Conservation (phyloP, 306 rosid genomes). For the Glycine latifolia region DNA sequence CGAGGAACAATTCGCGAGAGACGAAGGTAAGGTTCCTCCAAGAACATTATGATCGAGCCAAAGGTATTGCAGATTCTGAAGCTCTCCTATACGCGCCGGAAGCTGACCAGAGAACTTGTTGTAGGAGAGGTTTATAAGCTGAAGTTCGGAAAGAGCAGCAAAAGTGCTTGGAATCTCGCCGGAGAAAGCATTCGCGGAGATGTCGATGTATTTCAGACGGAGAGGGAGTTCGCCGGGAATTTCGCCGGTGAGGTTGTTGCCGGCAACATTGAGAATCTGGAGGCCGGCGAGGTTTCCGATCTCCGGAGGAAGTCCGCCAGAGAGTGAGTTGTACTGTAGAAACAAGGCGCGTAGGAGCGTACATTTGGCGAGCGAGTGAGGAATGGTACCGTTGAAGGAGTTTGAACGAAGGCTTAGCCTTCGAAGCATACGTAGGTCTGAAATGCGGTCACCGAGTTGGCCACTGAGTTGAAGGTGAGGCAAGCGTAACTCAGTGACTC, state of each 20-base stretch:
- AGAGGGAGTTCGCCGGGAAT: not conserved
- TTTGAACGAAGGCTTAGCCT: slow-evolving; percentile 30
- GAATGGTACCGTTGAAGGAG: slow-evolving; percentile 24
- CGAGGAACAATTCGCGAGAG: slow-evolving; percentile 10
- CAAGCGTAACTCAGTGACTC: slow-evolving; percentile 16
- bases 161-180: not conserved
- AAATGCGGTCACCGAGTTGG: slow-evolving; percentile 14
- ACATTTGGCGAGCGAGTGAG: slow-evolving; percentile 20
- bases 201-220: slow-evolving; percentile 2
- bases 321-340: not conserved
- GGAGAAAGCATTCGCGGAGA: slow-evolving; percentile 3
- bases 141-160: not conserved
- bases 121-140: slow-evolving; percentile 5
- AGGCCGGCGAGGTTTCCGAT: slow-evolving; percentile 18
- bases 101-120: slow-evolving; percentile 2
- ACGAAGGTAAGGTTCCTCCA: slow-evolving; percentile 15
- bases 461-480: slow-evolving; percentile 29
- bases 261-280: slow-evolving; percentile 25
- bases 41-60: slow-evolving; percentile 16
- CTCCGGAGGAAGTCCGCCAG: slow-evolving; percentile 5
- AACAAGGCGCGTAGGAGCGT: slow-evolving; percentile 25
- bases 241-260: not conserved
- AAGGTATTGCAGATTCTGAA: slow-evolving; percentile 13
- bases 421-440: slow-evolving; percentile 20
- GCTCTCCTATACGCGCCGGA: slow-evolving; percentile 20